phyloP scores from a whole-genome alignment of 495 filamentous ascomycete species.

The Trichoderma virens region DNA sequence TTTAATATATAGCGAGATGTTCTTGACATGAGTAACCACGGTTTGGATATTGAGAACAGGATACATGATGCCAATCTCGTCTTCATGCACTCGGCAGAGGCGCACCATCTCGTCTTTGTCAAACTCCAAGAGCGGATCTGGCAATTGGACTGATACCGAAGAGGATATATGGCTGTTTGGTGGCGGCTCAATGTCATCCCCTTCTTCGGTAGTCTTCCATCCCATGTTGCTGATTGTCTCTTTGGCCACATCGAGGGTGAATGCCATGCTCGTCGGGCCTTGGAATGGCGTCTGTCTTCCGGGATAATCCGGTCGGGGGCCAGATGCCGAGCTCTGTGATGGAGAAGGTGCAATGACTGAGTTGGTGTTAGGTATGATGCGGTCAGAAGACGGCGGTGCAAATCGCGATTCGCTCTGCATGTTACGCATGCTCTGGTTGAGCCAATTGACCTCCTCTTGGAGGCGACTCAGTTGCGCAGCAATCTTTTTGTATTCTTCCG shows the following conservation, averaged over 20 bases:
- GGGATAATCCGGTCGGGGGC: slow-evolving; percentile 20
- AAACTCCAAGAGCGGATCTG: slow-evolving; percentile 69
- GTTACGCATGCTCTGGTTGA: slow-evolving; percentile 62
- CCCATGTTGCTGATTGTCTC: slow-evolving; percentile 86
- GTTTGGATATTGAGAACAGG: slow-evolving; percentile 66
- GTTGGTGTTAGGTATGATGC: slow-evolving; percentile 24
- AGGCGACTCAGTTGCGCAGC: slow-evolving; percentile 60
- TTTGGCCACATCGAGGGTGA: slow-evolving; percentile 80
- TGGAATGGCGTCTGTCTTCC: slow-evolving; percentile 58
- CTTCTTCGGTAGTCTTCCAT: slow-evolving; percentile 52
- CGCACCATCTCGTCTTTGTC: slow-evolving; percentile 63
- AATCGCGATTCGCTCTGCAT: slow-evolving; percentile 45
- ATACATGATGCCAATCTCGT: slow-evolving; percentile 84
- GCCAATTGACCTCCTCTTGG: slow-evolving; percentile 76
- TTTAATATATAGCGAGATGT: slow-evolving; percentile 51
- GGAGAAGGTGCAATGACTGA: slow-evolving; percentile 26
- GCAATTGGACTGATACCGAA: slow-evolving; percentile 34
- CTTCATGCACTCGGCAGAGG: slow-evolving; percentile 65
- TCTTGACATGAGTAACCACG: slow-evolving; percentile 54
- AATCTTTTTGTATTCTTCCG: slow-evolving; percentile 79
- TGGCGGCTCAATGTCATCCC: slow-evolving; percentile 47
- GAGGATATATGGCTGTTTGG: slow-evolving; percentile 18
- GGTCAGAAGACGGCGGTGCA: slow-evolving; percentile 34
- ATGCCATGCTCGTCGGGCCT: slow-evolving; percentile 79
- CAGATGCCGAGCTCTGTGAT: slow-evolving; percentile 25